Evolutionary conservation across 2,329 filamentous ascomycete species (phyloP).

Genomic region (Coniochaeta prunicola): DNA sequence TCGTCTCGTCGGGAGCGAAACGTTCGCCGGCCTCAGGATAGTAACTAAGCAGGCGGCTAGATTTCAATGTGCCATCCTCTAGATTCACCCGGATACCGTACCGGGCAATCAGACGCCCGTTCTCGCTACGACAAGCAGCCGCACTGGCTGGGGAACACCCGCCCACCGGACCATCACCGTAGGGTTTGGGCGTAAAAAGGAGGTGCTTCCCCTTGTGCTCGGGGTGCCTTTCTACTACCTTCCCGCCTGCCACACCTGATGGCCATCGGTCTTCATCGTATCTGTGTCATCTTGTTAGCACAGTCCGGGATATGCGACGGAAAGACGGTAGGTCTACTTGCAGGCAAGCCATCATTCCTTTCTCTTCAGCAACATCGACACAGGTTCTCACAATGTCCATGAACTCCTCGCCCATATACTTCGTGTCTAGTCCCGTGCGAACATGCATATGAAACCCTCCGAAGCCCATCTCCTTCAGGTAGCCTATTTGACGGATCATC

Average conservation of each 20-base stretch:
- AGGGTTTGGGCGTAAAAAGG: constrained; percentile 9
- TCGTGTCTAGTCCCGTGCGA: constrained; percentile 22
- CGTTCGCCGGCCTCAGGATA: constrained; percentile 10
- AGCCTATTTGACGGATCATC: constrained; percentile 21
- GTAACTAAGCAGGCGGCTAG: not conserved
- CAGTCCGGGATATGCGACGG: not conserved
- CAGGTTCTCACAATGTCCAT: constrained; percentile 20
- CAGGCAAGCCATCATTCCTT: constrained; percentile 23
- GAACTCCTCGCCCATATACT: constrained; percentile 23
- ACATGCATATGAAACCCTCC: constrained; percentile 24
- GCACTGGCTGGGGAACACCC: constrained; percentile 7
- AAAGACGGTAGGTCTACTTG: not conserved
- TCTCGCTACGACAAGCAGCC: constrained; percentile 13
- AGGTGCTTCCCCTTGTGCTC: constrained; percentile 20
- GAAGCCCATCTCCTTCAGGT: constrained; percentile 22
- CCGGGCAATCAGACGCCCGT: constrained; percentile 16
- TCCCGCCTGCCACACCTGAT: constrained; percentile 19
- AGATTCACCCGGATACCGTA: constrained; percentile 17
- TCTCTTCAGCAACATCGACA: constrained; percentile 22
- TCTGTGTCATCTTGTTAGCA: not conserved
- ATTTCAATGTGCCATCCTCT: not conserved
- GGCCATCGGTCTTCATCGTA: constrained; percentile 25
- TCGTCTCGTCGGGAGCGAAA: constrained; percentile 9
- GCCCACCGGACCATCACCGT: not conserved
- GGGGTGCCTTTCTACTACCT: constrained; percentile 16